phyloP scores from a whole-genome alignment of 768 basidiomycete species.

The Calocera viscosa region DNA sequence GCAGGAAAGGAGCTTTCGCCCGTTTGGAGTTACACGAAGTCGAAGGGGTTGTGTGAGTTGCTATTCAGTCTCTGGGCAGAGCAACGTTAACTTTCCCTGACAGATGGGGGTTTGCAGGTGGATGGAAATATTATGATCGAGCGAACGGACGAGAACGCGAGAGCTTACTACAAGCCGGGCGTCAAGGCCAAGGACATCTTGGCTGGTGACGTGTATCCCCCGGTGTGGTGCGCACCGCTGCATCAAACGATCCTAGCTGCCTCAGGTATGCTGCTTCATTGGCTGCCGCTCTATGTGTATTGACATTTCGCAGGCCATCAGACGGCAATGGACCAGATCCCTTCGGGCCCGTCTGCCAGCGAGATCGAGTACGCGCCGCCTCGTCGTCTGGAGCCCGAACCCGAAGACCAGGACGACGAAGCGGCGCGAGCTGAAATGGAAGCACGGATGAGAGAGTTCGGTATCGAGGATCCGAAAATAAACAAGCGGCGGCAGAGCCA shows the following conservation, averaged over 20 bases:
- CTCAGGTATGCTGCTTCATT: neutral
- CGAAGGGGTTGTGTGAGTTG: neutral
- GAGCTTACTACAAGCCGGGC: conserved; percentile 6
- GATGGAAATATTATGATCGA: conserved; percentile 12
- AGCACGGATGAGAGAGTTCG: conserved; percentile 13
- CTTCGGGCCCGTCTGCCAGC: conserved; percentile 11
- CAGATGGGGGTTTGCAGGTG: conserved; percentile 7
- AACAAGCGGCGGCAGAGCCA: conserved; percentile 6
- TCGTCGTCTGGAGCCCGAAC: conserved; percentile 9
- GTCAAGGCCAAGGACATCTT: conserved; percentile 15
- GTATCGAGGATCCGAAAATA: conserved; percentile 15
- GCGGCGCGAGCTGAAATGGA: conserved; percentile 16
- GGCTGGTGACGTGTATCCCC: neutral
- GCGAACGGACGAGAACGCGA: conserved; percentile 11
- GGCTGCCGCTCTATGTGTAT: neutral
- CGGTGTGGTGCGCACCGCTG: conserved; percentile 7
- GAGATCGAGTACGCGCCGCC: conserved; percentile 2
- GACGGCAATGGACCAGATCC: conserved; percentile 9
- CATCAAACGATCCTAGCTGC: conserved; percentile 13
- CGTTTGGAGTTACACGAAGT: neutral
- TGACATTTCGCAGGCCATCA: neutral
- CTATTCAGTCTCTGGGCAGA: neutral
- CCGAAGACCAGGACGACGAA: conserved; percentile 16
- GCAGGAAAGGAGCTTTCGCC: neutral
- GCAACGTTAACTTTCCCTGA: neutral